Percentiles rank a stretch among this genome's conserved stretches.
Conservation (phyloP, 768 basidiomycete genomes). For the Trichaptum fuscoviolaceum region DNA sequence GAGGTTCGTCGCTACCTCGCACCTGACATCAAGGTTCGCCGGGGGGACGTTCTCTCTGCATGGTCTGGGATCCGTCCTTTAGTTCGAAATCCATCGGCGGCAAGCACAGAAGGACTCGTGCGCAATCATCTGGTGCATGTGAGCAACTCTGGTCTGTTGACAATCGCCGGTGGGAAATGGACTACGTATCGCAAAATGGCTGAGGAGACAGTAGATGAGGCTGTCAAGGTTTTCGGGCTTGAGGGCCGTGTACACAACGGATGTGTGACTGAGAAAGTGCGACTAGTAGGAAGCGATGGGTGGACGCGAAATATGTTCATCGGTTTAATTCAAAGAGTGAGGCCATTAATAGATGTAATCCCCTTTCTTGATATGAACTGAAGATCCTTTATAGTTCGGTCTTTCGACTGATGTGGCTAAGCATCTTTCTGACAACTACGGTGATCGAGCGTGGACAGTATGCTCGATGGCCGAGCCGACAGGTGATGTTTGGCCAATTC, state of each 20-base stretch:
- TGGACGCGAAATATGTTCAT: conserved; percentile 98
- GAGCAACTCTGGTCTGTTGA: conserved; percentile 74
- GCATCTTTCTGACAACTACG: conserved; percentile 91
- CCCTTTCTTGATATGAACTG: conserved; percentile 3
- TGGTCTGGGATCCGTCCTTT: conserved; percentile 93
- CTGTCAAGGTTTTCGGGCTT: conserved; percentile 73
- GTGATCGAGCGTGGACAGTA: conserved; percentile 95
- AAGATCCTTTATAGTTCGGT: conserved; percentile 55
- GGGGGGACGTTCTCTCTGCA: conserved; percentile 92
- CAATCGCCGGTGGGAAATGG: conserved; percentile 98
- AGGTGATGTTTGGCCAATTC: conserved; percentile 77
- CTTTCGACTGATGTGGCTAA: conserved; percentile 88
- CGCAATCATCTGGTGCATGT: conserved; percentile 91
- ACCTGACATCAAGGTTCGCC: conserved; percentile 88
- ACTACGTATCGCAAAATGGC: conserved; percentile 98
- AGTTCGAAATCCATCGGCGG: conserved; percentile 71
- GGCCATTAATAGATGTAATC: conserved; percentile 19
- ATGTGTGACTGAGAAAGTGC: conserved; percentile 76
- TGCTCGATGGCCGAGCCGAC: conserved; percentile 75
- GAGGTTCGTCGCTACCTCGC: conserved; percentile 87
- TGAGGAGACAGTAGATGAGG: conserved; percentile 86
- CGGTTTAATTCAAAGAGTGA: conserved; percentile 83
- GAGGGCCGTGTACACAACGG: conserved; percentile 45
- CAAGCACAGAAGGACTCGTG: conserved; percentile 82
- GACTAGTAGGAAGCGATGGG: conserved; percentile 86